Base-by-base conservation (phyloP, 768 basidiomycete species). In the Rickenella mellea region DNA sequence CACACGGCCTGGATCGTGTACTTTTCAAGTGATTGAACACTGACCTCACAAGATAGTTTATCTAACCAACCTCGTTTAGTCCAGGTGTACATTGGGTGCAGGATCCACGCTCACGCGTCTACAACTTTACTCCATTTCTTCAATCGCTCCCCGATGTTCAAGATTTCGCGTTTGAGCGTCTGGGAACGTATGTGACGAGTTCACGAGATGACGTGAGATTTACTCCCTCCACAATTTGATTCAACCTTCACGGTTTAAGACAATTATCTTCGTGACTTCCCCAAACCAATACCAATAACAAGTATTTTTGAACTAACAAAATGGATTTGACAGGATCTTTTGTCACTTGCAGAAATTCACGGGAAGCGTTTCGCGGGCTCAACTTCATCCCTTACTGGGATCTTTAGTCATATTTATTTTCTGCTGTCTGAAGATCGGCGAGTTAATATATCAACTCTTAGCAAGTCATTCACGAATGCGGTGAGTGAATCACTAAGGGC, bases 11-110 rank as follows among this genome's bases (percentile, higher is more conserved):
- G 5, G 74, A 80, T 29, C 69, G 82, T 3, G 82, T 82, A 0
- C 61, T 90, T 27, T 86, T 86, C 69, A 87, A 80, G 83, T 86
- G 54, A 38, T 76, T 67, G 9, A 32, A 36, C 15, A 3, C n/a
- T 7, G 3, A 5, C 24, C 33, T 6, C 8, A 3, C 15, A 10
- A 22, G 2, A 22, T 12, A 19, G 3, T 22, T 36, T 22, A 36
- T 26, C 39, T 33, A 15, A 26, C 30, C 31, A 12, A 21, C 30
- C 36, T 46, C 36, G 44, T 45, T 19, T 46, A 96, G 92, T 50
- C 87, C 85, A 4, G 87, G 88, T 8, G 82, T 93, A 1, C 87
- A 91, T 51, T 88, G 88, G 81, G 62, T 96, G 2, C 78, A 79
- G 52, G 91, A 98, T 55, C 86, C 89, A 1, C 71, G 85, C 14